Percentiles rank a stretch among this genome's conserved stretches.
phyloP scores from a whole-genome alignment of 306 rosid species.

The Aeschynomene evenia region DNA sequence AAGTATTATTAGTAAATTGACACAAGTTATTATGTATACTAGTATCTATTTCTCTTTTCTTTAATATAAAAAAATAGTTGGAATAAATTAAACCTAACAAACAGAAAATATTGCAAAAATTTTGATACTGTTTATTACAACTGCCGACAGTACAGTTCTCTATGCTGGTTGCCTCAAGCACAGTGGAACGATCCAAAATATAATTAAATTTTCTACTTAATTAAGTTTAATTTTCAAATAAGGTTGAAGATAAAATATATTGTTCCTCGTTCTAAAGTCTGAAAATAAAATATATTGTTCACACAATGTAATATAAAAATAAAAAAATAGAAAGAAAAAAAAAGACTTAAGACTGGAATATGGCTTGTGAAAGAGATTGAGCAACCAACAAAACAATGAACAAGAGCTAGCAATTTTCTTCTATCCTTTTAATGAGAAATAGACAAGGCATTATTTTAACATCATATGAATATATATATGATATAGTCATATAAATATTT shows the following conservation, averaged over 20 bases:
- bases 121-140: background rate
- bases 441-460: background rate
- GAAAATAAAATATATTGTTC: background rate
- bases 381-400: constrained; percentile 6
- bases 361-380: constrained; percentile 26
- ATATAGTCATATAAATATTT: too few species aligned
- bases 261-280: background rate
- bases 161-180: background rate
- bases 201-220: background rate
- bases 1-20: background rate
- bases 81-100: background rate
- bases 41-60: too few species aligned
- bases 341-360: background rate
- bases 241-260: background rate
- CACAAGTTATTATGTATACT: background rate
- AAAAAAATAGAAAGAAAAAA: background rate
- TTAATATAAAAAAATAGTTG: too few species aligned
- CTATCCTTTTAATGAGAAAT: background rate
- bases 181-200: background rate
- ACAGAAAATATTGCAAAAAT: background rate
- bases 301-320: background rate
- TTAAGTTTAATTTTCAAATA: background rate
- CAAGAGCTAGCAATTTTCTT: background rate
- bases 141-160: constrained; percentile 41
- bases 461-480: too few species aligned